These are phyloP conservation scores for Fusarium mexicanum DNA, from an alignment of 2,329 filamentous ascomycete genomes.

Conservation along the genomic window DNA sequence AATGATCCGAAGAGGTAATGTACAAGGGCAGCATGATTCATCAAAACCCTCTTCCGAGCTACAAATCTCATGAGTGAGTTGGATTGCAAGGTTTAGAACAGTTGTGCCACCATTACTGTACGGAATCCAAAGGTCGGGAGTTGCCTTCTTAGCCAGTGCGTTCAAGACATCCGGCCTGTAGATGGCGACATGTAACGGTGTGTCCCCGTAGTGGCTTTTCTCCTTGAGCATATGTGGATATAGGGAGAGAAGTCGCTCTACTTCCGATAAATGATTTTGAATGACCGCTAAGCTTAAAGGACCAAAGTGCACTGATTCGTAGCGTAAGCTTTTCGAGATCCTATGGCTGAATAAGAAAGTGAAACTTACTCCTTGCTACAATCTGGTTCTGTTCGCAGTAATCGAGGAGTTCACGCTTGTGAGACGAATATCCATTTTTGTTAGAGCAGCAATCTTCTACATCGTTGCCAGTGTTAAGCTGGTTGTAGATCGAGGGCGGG, in stretches of 20 bases:
- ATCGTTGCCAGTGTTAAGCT: rapidly evolving
- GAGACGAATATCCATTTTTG: too few relatives aligned
- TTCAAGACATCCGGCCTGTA: not conserved
- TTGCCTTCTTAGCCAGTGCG: not conserved
- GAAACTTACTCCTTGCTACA: not conserved
- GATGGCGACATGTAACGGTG: not conserved
- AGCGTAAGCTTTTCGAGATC: rapidly evolving
- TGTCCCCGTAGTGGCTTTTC: rapidly evolving
- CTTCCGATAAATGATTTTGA: rapidly evolving
- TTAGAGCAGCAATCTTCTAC: not conserved
- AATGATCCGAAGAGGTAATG: not conserved
- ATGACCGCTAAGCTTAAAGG: not conserved
- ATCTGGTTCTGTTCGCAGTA: rapidly evolving
- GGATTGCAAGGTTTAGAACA: not conserved
- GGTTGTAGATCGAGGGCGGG: not conserved
- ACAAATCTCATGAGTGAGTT: not conserved
- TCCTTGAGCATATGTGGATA: rapidly evolving
- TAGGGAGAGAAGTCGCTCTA: not conserved
- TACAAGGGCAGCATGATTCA: not conserved
- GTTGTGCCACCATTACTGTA: rapidly evolving
- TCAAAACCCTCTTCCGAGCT: rapidly evolving
- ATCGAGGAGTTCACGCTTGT: rapidly evolving
- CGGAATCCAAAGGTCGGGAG: rapidly evolving
- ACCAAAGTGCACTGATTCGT: rapidly evolving
- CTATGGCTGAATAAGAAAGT: too few relatives aligned